These are phyloP conservation scores for Schizophyllum commune DNA, from an alignment of 1,284 basidiomycete species.

Conservation along the genomic window DNA sequence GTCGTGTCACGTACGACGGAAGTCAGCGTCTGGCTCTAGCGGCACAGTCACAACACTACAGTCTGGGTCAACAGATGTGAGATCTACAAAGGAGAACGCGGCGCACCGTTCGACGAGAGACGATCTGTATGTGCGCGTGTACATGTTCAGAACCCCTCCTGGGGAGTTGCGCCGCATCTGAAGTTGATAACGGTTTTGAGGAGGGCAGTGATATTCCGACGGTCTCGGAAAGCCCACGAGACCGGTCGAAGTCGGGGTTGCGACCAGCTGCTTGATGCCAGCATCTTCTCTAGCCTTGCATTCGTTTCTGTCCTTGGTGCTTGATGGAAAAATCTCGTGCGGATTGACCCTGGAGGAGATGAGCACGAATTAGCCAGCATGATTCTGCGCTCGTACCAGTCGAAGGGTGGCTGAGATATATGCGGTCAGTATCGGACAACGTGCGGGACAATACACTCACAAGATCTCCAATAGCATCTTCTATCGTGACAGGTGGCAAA, in stretches of 20 bases:
- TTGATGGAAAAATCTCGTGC: constrained; percentile 22
- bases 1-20: neutral
- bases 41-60: neutral
- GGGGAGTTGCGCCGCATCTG: neutral
- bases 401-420: constrained; percentile 30
- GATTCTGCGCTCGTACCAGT: constrained; percentile 37
- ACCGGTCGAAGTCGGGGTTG: constrained; percentile 1
- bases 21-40: neutral
- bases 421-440: neutral
- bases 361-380: constrained; percentile 42
- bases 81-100: too few relatives aligned
- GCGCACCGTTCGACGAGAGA: too few relatives aligned
- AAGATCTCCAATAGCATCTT: constrained; percentile 1
- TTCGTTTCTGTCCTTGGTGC: constrained; percentile 15
- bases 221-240: constrained; percentile 40
- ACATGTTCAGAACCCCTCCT: too few relatives aligned
- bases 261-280: constrained; percentile 32
- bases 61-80: too few relatives aligned
- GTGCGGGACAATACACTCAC: neutral
- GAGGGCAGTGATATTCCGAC: constrained; percentile 32
- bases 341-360: constrained; percentile 23
- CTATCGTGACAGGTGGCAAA: neutral
- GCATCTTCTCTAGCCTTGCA: constrained; percentile 12
- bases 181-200: constrained; percentile 49
- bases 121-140: too few relatives aligned